Evolutionary conservation across 23 red algal genomes (phyloP), one percentile per base, ranked within the genome.

Genomic region (Chondrus crispus): DNA sequence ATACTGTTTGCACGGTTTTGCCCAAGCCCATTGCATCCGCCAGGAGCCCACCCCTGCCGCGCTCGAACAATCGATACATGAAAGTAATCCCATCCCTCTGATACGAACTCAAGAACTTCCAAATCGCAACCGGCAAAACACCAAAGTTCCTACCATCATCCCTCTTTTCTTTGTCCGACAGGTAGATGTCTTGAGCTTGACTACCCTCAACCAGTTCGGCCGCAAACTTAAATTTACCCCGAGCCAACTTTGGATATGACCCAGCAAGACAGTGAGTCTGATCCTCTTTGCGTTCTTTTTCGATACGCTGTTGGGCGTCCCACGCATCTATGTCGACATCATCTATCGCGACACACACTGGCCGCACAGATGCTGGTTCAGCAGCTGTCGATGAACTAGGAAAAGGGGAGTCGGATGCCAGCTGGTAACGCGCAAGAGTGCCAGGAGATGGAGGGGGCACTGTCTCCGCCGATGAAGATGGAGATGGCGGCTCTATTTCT

Each of bases 1-100:
- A 92, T 0, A 93, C 70, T 24, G 85, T 78, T 24, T 89, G 88
- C 92, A 95, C 87, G 41, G 96, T 98, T 43, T 98, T 98, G 24
- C 96, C 96, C 58, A 94, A 40, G 3, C 95, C 96, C 96, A 98
- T 98, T 16, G 93, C 96, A 84, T 98, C 96, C 7, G 90, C 91
- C 39, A 95, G 76, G 38, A 90, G 64, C 12, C 96, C 96, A 33
- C 92, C 90, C 20, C 93, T 66, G 7, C 87, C 87, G 35, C 88
- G 78, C 68, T 90, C 88, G 68, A 76, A 92, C 38, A 98, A 76
- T 36, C 91, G 82, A 40, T 89, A 93, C 40, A 98, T 42, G 49
- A 93, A 98, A 0, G 80, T 79, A 45, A 98, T 60, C 3, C 96
- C 96, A 48, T 91, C 88, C 43, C 70, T 38, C 60, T 98, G 96